These are phyloP conservation scores for Trifolium repens DNA, from an alignment of 306 rosid genomes.

Conservation along the genomic window DNA sequence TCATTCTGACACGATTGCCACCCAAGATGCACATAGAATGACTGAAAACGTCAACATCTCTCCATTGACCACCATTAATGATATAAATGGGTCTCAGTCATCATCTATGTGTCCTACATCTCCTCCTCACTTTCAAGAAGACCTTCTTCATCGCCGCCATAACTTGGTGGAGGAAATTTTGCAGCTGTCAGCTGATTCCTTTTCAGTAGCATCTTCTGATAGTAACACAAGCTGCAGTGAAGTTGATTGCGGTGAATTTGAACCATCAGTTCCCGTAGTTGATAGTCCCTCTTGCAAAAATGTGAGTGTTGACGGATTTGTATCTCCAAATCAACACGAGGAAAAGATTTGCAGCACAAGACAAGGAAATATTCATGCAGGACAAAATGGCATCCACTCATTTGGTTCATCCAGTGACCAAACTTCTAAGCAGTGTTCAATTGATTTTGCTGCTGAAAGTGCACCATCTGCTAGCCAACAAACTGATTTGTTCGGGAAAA, in stretches of 20 bases:
- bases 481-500: slow-evolving; percentile 50
- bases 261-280: slow-evolving; percentile 47
- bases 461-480: slow-evolving; percentile 45
- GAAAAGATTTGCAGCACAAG: slow-evolving; percentile 46
- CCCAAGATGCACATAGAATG: slow-evolving; percentile 48
- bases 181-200: slow-evolving; percentile 89
- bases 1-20: slow-evolving; percentile 36
- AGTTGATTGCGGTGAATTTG: slow-evolving; percentile 59
- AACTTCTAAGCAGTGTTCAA: slow-evolving; percentile 42
- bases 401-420: slow-evolving; percentile 47
- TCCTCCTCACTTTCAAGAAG: slow-evolving; percentile 93
- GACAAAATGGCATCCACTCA: slow-evolving; percentile 54
- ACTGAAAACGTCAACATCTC: slow-evolving; percentile 53
- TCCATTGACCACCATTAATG: slow-evolving; percentile 60
- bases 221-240: slow-evolving; percentile 89
- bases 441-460: slow-evolving; percentile 49
- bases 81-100: slow-evolving; percentile 64
- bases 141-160: slow-evolving; percentile 91
- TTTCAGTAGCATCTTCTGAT: slow-evolving; percentile 88
- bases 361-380: slow-evolving; percentile 44
- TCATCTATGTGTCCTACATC: slow-evolving; percentile 72
- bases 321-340: slow-evolving; percentile 43
- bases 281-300: slow-evolving; percentile 47
- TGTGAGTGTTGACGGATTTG: slow-evolving; percentile 47
- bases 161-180: slow-evolving; percentile 88